phyloP scores from a whole-genome alignment of 345 rosid species.

The Eucalyptus erythrocorys region DNA sequence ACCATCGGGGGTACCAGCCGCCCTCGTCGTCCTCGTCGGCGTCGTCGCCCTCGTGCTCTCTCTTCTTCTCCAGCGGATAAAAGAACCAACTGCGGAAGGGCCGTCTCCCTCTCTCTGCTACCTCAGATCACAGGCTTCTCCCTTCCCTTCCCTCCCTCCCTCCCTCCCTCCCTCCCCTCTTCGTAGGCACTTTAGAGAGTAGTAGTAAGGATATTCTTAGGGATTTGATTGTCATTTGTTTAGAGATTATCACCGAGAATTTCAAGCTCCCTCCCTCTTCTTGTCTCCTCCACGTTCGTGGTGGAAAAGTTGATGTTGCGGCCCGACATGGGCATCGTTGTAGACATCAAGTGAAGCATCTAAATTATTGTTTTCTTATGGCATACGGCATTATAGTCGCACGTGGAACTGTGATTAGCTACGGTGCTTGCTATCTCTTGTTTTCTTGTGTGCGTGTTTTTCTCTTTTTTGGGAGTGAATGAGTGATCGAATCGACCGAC shows the following conservation, averaged over 20 bases:
- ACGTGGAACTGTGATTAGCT: background rate
- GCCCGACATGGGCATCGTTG: background rate
- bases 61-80: slow-evolving; percentile 58
- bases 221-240: background rate
- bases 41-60: slow-evolving; percentile 56
- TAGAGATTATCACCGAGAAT: background rate
- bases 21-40: slow-evolving; percentile 25
- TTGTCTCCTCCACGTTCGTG: background rate
- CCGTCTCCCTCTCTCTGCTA: background rate
- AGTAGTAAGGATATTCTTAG: background rate
- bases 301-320: background rate
- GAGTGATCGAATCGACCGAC: background rate
- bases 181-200: background rate
- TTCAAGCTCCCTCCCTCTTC: background rate
- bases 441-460: background rate
- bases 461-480: background rate
- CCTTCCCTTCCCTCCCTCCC: too few species aligned
- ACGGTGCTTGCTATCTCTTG: background rate
- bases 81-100: too few species aligned
- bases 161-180: background rate
- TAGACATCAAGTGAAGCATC: background rate
- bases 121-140: background rate
- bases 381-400: background rate
- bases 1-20: slow-evolving; percentile 20
- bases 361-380: background rate